Base-by-base conservation (phyloP, 495 filamentous ascomycete species). In the Penicillium soppii region DNA sequence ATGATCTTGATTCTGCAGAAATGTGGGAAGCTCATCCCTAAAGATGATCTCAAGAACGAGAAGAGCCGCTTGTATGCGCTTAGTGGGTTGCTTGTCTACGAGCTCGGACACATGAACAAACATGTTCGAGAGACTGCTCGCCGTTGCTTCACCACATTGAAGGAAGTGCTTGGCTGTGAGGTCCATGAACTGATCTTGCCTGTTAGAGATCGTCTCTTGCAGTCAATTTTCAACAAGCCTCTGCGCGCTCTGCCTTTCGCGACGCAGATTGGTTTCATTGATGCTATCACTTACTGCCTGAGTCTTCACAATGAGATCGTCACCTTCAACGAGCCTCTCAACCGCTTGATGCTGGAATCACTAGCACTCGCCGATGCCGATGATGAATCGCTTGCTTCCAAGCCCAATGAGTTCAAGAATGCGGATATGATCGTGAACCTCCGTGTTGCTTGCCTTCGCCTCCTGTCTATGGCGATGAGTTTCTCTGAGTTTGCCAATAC, bases 181-280 rank as follows among this genome's bases (percentile, higher is more conserved):
- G 82, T 95, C 1, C 86, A 89, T 67, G 90, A 96, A 64, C 78
- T 99, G 29, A 81, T 97, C 22, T 78, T 83, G 43, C 90, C 91
- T 3, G 88, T 94, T 43, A 92, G 92, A 61, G 92, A 97, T 43
- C 82, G 88, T 36, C 72, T 97, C 16, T 77, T 97, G 9, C 78
- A 80, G 52, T 87, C 91, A 0, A 96, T 99, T 43, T 99, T 91
- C 74, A 87, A 86, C 59, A 99, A 99, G 70, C 95, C 95, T 22
- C 67, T 99, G 20, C 81, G 95, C 43, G 95, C 95, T 2, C 70
- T 99, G 45, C 92, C 92, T 2, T 97, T 97, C 62, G 77, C 87
- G 4, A 89, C 85, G 2, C 95, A 99, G 66, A 97, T 99, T 61
- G 95, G 94, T 8, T 97, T 92, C 64, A 95, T 99, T 56, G 94